phyloP scores from a whole-genome alignment of 176 grass and related monocot genomes.

The Ampelocalamus luodianensis region DNA sequence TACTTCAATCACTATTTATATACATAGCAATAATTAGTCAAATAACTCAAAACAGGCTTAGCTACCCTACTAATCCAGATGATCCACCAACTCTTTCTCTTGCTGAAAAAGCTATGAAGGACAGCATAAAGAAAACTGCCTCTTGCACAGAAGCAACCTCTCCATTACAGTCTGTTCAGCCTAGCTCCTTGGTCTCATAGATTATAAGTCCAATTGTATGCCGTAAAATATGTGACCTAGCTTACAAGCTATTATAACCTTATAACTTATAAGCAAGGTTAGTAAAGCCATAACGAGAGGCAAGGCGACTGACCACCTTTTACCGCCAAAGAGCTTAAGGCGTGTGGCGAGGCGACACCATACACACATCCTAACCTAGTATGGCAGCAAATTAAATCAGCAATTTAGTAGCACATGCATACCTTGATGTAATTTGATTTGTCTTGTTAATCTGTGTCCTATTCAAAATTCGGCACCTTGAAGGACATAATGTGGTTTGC shows the following conservation, averaged over 20 bases:
- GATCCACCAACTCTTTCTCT: not conserved
- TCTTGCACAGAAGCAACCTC: not conserved
- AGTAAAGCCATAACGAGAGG: too few relatives aligned
- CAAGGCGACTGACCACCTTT: too few relatives aligned
- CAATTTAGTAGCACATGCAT: too few relatives aligned
- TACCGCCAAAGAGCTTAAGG: too few relatives aligned
- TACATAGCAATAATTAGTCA: not conserved
- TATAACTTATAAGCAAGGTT: not conserved
- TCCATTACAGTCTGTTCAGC: not conserved
- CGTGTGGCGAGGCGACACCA: too few relatives aligned
- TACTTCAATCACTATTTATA: slow-evolving; percentile 3
- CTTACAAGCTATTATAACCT: not conserved
- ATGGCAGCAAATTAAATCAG: too few relatives aligned
- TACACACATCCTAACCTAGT: too few relatives aligned
- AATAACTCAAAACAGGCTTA: not conserved
- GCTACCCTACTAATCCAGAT: slow-evolving; percentile 7
- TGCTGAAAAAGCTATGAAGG: not conserved
- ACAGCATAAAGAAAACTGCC: slow-evolving; percentile 4
- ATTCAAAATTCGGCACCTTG: not conserved
- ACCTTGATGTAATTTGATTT: too few relatives aligned
- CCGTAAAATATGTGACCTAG: not conserved
- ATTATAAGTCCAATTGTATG: not conserved
- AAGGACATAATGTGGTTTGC: not conserved
- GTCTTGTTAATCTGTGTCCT: not conserved
- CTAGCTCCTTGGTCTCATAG: not conserved